Evolutionary conservation across 106 monocot species (phyloP), one percentile per base, ranked within the genome.

Genomic region (Iris macrosiphon): DNA sequence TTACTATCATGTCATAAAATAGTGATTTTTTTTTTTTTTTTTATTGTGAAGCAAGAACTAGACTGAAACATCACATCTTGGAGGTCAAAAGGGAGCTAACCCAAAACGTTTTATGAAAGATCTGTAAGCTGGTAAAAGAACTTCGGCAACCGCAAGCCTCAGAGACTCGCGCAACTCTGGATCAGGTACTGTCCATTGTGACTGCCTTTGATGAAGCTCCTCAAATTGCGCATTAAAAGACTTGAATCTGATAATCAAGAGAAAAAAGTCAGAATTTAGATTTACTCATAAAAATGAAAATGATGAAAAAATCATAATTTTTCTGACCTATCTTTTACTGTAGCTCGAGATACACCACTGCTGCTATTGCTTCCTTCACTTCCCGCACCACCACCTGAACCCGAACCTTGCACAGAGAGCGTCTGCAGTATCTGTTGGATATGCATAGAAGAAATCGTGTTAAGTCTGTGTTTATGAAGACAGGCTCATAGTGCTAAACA

Each of bases 121-220:
- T 49, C 81, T 68, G 24, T 82, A 87, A 10, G 87, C 87, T 37
- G 87, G 87, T 31, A 87, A 57, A 38, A 87, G 61, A 41, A 78
- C 64, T 72, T 87, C 87, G 32, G 78, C 81, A 38, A 87, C 63
- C 6, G 72, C 59, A 43, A 87, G 81, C 21, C 78, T 75, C 38
- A 87, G 39, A 35, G 74, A 75, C 33, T 87, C 87, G 0, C 87
- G 78, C 34, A 87, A 61, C 47, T 87, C 81, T 30, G 62, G 72
- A 55, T 78, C 78, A 58, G 78, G 72, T 38, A 78, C 78, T 10
- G 60, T 66, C 78, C 78, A 78, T 28, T 72, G 67, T 19, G 55
- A 72, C 43, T 78, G 78, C 30, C 72, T 72, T 44, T 72, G 67
- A 57, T 72, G 72, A 37, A 78, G 72, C 51, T 78, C 78, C 45